Conservation (phyloP, 345 rosid species). For the Ceriops tagal region DNA sequence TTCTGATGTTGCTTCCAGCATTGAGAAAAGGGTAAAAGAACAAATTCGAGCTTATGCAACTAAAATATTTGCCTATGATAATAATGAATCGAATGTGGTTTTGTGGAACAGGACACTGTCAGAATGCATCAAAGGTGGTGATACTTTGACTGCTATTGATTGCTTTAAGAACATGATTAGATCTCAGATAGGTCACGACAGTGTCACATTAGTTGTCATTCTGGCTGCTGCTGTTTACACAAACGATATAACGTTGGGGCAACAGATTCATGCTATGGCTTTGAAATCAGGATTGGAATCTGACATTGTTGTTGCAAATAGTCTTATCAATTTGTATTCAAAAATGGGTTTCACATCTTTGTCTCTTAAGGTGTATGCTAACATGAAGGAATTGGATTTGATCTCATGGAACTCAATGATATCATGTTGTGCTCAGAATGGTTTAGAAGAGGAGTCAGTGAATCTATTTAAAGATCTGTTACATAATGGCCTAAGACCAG, state of each 20-base stretch:
- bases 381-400: slow-evolving; percentile 50
- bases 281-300: slow-evolving; percentile 46
- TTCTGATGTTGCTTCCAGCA: slow-evolving; percentile 24
- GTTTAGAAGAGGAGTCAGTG: slow-evolving; percentile 42
- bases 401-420: slow-evolving; percentile 65
- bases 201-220: slow-evolving; percentile 43
- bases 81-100: slow-evolving; percentile 21
- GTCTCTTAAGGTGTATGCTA: slow-evolving; percentile 33
- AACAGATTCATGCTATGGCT: slow-evolving; percentile 45
- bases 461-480: slow-evolving; percentile 38
- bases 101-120: slow-evolving; percentile 43
- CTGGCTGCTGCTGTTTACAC: slow-evolving; percentile 41
- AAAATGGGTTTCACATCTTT: slow-evolving; percentile 33
- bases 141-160: slow-evolving; percentile 30
- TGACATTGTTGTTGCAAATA: slow-evolving; percentile 42
- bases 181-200: slow-evolving; percentile 40
- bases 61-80: slow-evolving; percentile 18
- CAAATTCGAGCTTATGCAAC: slow-evolving; percentile 36
- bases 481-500: slow-evolving; percentile 36
- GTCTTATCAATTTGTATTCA: slow-evolving; percentile 52
- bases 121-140: slow-evolving; percentile 30
- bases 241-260: slow-evolving; percentile 34
- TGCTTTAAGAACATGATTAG: slow-evolving; percentile 45
- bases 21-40: slow-evolving; percentile 25
- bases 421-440: slow-evolving; percentile 36